A percentile compares a stretch with the other conserved stretches of the same genome.
These are phyloP conservation scores for Hymenoscyphus repandus DNA, from an alignment of 2,329 filamentous ascomycete genomes.

Conservation along the genomic window DNA sequence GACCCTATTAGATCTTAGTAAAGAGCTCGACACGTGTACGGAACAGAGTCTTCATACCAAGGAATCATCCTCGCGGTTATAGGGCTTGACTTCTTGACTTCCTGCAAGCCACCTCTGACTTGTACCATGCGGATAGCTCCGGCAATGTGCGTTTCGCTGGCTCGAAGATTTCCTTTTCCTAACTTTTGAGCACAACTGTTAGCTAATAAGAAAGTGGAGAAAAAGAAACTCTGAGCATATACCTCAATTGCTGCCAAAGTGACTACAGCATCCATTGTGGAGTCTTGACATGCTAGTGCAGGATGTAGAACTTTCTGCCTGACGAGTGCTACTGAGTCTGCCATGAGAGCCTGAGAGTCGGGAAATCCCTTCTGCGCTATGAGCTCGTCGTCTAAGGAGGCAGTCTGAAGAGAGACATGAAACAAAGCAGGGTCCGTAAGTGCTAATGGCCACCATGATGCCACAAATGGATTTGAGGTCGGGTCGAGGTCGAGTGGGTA, in stretches of 20 bases:
- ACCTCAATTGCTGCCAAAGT: constrained; percentile 55
- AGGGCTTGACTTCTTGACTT: constrained; percentile 18
- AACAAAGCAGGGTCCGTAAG: constrained; percentile 51
- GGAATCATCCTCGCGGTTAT: constrained; percentile 24
- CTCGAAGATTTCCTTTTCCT: constrained; percentile 18
- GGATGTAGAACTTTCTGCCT: constrained; percentile 44
- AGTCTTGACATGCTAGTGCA: constrained; percentile 45
- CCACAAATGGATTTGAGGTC: constrained; percentile 51
- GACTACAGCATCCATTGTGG: constrained; percentile 51
- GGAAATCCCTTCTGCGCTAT: constrained; percentile 47
- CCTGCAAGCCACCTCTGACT: constrained; percentile 17
- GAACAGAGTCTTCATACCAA: constrained; percentile 15
- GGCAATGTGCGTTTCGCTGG: constrained; percentile 20
- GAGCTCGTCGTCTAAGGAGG: constrained; percentile 50
- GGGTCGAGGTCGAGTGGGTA: constrained; percentile 50
- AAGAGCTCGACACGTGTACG: not conserved
- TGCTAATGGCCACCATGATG: constrained; percentile 56
- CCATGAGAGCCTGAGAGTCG: constrained; percentile 51
- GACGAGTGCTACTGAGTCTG: constrained; percentile 48
- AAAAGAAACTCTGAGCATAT: constrained; percentile 36
- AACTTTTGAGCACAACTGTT: constrained; percentile 37
- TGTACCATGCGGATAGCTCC: constrained; percentile 21
- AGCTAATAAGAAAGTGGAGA: constrained; percentile 44
- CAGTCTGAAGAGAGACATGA: constrained; percentile 54
- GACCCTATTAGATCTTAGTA: constrained; percentile 39